Base-by-base conservation (phyloP, 176 grass and related monocot genomes). In the Tuctoria greenei region DNA sequence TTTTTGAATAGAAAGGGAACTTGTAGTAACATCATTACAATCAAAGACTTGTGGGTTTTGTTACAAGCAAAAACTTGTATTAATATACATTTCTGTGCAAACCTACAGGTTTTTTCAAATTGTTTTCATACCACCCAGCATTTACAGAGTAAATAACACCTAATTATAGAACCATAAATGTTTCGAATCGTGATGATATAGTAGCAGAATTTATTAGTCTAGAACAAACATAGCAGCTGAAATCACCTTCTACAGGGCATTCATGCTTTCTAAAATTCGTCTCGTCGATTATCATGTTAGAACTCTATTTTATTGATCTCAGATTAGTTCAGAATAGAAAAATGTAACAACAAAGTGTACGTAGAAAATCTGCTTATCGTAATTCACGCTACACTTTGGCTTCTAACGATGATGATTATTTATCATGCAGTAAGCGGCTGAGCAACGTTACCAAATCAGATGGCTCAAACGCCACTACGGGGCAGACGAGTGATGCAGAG, bases 361-460 rank as follows among this genome's bases (percentile, higher is more conserved):
- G 31, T 31, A 31, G 31, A 31, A 31, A 31, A 3, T 36, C 17
- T 61, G 15, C 41, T 42, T 52, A 14, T 52, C 17, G 24, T 47
- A 31, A 49, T 47, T 79, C 27, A n/a, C 42, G 36, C 40, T 20
- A 42, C 17, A 35, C 24, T 4, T 67, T n/a, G 14, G 11, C 18
- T 73, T 28, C 63, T 75, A 26, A 65, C 74, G 56, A 14, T 78
- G n/a, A 6, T 23, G 16, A 24, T 24, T 66, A 3, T 71, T 18
- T 62, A 37, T 59, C 61, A 62, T 80, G 83, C 89, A 96, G 93
- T 74, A 87, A 92, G 67, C 67, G 65, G 27, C 51, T 66, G 61
- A 55, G 79, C 56, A 96, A 81, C 47, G 27, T 24, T 49, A 87
- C 89, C 36, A 84, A 54, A 77, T 73, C 66, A 16, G 79, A 42